Evolutionary conservation across 139 green algal species (phyloP).

Genomic region (Diplosphaera chodatii): DNA sequence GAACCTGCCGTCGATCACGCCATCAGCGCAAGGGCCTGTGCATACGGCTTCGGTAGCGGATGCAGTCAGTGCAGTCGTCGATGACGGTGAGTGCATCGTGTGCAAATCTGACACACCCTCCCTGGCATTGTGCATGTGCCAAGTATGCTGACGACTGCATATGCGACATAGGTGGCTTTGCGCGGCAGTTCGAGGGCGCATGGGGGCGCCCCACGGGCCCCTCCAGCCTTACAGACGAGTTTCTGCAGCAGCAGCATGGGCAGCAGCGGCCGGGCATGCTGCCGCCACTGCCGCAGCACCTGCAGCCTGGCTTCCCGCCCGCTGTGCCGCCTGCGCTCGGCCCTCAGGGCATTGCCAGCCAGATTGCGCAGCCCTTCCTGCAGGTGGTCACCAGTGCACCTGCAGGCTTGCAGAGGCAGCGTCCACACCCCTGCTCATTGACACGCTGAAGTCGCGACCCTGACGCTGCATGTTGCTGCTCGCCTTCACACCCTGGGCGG

Average conservation of each 20-base stretch:
- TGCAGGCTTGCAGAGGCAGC: too few species aligned
- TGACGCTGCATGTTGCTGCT: too few species aligned
- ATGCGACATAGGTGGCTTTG: conserved; percentile 9
- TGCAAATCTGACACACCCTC: too few species aligned
- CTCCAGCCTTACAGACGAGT: conserved; percentile 13
- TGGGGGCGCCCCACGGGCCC: conserved; percentile 2
- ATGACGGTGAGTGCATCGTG: not conserved
- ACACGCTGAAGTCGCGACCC: too few species aligned
- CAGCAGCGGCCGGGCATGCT: not conserved
- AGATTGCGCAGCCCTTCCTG: conserved; percentile 8
- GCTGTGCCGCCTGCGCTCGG: not conserved
- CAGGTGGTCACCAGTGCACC: too few species aligned
- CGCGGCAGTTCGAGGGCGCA: conserved; percentile 19
- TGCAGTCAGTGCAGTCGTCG: not conserved
- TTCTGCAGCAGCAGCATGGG: conserved; percentile 3
- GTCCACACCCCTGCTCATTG: too few species aligned
- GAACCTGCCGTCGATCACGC: not conserved
- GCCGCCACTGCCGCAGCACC: conserved; percentile 27
- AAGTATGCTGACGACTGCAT: too few species aligned
- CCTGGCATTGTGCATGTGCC: too few species aligned
- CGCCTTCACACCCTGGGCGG: too few species aligned
- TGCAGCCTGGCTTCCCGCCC: conserved; percentile 11
- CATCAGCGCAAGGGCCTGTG: not conserved
- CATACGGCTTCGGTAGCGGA: not conserved
- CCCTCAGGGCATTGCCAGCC: not conserved